phyloP scores from a whole-genome alignment of 345 rosid species.

The Citrus cavaleriei region DNA sequence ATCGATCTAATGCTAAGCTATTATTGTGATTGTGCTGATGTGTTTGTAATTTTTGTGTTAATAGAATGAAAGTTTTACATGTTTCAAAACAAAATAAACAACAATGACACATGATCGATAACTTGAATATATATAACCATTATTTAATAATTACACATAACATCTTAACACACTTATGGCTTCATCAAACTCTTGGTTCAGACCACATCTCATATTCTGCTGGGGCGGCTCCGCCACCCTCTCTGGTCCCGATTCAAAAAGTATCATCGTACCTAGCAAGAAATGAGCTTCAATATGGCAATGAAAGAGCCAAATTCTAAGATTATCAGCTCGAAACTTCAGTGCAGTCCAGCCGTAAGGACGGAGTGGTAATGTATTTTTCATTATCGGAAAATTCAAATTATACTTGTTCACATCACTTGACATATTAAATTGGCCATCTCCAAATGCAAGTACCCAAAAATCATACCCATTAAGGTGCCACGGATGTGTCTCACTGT shows the following conservation, averaged over 20 bases:
- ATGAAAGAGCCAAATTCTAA: constrained; percentile 37
- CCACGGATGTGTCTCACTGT: constrained; percentile 37
- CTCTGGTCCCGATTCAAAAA: constrained; percentile 21
- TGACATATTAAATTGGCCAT: constrained; percentile 17
- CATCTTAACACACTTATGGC: no score
- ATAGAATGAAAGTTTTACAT: no score
- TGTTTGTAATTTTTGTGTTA: no score
- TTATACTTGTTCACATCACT: constrained; percentile 13
- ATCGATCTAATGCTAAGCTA: no score
- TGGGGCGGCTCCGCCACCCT: constrained; percentile 14
- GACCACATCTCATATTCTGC: constrained; percentile 10
- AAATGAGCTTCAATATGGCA: constrained; percentile 42
- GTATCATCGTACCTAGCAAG: constrained; percentile 34
- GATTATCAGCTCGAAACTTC: constrained; percentile 31
- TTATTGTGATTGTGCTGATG: no score
- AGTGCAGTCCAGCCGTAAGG: constrained; percentile 36
- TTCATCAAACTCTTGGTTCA: neutral
- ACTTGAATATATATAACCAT: no score
- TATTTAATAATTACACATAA: no score
- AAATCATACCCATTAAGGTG: constrained; percentile 40
- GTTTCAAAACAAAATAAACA: no score
- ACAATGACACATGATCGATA: no score
- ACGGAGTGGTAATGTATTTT: constrained; percentile 27
- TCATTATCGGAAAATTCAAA: constrained; percentile 22
- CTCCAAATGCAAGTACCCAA: constrained; percentile 32